Base-by-base conservation (phyloP, 768 basidiomycete genomes). In the Trametes coccinea region DNA sequence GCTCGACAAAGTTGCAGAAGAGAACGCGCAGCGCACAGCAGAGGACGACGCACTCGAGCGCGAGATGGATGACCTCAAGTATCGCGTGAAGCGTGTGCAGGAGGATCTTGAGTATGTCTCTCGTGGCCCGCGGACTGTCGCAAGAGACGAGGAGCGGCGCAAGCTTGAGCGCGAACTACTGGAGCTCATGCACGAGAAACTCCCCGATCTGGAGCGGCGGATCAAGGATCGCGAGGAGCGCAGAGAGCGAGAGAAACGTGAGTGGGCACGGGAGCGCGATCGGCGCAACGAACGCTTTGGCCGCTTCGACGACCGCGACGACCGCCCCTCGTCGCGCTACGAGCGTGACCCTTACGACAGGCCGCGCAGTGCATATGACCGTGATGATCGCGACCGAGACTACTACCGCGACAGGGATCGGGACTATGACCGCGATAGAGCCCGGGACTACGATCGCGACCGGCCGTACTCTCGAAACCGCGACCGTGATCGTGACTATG, bases 31-130 rank as follows among this genome's bases (percentile, higher is more conserved):
- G 2, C 78, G 84, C 45, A 86, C 89, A 0, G 84, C 79, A 2
- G 95, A 96, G 62, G 95, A 98, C 68, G 95, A 97, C 58, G 89
- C 82, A 52, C 79, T 99, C n/a, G 92, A 95, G 56, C 82, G 88
- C 47, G 97, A 98, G 74, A 82, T 97, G 76, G 84, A 88, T 6
- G 92, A 95, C 65, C 77, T 99, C 49, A 85, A 84, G 46, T 93
- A 92, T 69, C 84, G 89, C 31, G 93, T 97, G 48, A 85, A 86
- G 70, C 80, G 95, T 22, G 82, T 99, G 4, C 88, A 92, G 70
- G 93, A 97, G 52, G 96, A 98, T 72, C 78, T 99, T 33, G 94
- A 97, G 44, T 92, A 95, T 65, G 86, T 88, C 55, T 84, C 86
- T 2, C 84, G 88, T 6, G 90, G 93, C 0, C 85, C 93, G 0